Percentiles rank a stretch among this genome's conserved stretches.
These are phyloP conservation scores for Cladorrhinum sp. DNA, from an alignment of 2,329 filamentous ascomycete genomes.

Conservation along the genomic window DNA sequence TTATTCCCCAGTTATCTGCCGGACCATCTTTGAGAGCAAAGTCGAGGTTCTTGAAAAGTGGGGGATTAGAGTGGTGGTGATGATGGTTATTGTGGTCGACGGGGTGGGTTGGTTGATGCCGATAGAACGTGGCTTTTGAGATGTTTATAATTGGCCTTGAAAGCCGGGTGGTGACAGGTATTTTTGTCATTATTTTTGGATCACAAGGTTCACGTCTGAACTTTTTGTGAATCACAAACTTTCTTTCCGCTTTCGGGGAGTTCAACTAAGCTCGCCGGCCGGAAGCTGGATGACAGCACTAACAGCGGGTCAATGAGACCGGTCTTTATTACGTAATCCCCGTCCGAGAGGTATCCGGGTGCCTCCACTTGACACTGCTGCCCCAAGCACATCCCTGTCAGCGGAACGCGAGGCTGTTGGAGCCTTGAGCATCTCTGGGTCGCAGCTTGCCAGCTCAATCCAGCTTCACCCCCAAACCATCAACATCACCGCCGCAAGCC, in stretches of 20 bases:
- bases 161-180: background rate
- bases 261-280: background rate
- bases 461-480: background rate
- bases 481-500: slow-evolving; percentile 1
- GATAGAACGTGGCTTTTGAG: slow-evolving; percentile 73
- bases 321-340: background rate
- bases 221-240: too few species aligned
- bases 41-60: slow-evolving; percentile 68
- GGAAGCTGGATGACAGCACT: background rate
- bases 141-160: slow-evolving; percentile 64
- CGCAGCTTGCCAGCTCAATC: slow-evolving; percentile 6
- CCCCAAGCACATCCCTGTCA: background rate
- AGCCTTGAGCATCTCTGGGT: slow-evolving; percentile 12
- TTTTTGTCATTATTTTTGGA: background rate
- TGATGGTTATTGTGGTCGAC: slow-evolving; percentile 61
- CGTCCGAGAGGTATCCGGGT: background rate
- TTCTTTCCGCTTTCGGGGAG: background rate
- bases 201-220: too few species aligned
- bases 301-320: background rate
- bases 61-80: slow-evolving; percentile 56
- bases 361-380: too few species aligned
- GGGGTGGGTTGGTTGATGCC: slow-evolving; percentile 77
- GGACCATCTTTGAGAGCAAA: slow-evolving; percentile 58
- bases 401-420: slow-evolving; percentile 23
- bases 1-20: slow-evolving; percentile 72